Evolutionary conservation across 2,329 filamentous ascomycete species (phyloP).

Genomic region (Eutypa lata): DNA sequence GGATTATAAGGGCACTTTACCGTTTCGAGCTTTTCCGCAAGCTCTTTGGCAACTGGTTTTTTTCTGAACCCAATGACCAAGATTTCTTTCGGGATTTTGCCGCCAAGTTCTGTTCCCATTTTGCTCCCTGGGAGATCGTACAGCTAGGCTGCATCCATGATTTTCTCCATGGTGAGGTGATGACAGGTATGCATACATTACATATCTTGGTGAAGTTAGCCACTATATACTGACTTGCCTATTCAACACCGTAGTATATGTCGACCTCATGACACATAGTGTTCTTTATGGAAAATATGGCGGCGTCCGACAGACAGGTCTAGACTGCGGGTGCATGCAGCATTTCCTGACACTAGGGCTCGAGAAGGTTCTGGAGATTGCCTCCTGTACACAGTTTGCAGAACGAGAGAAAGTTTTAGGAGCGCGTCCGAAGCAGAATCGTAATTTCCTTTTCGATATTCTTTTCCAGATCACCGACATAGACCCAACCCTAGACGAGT

Average conservation of each 20-base stretch:
- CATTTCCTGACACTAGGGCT: neutral
- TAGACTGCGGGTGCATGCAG: neutral
- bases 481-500: neutral
- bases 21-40: constrained; percentile 1
- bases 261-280: neutral
- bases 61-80: neutral
- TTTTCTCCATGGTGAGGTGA: neutral
- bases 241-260: neutral
- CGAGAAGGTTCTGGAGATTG: neutral
- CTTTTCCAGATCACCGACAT: neutral
- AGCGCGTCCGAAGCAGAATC: too few relatives aligned
- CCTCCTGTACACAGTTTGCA: neutral
- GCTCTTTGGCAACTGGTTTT: constrained; percentile 1
- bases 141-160: constrained; percentile 2
- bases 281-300: neutral
- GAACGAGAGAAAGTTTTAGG: neutral
- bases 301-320: too few relatives aligned
- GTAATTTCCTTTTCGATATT: too few relatives aligned
- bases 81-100: too few relatives aligned
- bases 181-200: neutral
- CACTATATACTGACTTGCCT: too few relatives aligned
- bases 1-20: neutral
- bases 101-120: too few relatives aligned
- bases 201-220: neutral
- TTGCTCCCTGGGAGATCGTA: neutral